Conservation (phyloP, 202 grass and related monocot species). For the Schoenoplectus tabernaemontani region DNA sequence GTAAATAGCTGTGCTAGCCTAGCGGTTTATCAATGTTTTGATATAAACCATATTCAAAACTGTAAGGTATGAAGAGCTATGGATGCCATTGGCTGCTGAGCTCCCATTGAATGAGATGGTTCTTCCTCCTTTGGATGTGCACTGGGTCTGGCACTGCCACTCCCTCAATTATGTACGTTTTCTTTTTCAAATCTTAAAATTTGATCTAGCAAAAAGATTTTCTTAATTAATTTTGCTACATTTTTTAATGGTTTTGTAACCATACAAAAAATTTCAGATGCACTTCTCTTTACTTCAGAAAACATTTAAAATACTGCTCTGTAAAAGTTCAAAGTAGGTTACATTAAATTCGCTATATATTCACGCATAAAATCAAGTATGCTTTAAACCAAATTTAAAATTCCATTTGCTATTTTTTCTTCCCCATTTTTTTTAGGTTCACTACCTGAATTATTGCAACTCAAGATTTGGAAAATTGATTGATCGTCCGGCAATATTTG, state of each 20-base stretch:
- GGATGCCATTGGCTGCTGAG: slow-evolving; percentile 58
- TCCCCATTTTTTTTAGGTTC: slow-evolving; percentile 34
- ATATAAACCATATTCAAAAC: neutral
- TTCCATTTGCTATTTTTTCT: neutral
- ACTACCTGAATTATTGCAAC: slow-evolving; percentile 48
- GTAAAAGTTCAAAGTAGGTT: neutral
- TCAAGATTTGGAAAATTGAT: slow-evolving; percentile 63
- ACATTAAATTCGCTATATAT: neutral
- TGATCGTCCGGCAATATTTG: slow-evolving; percentile 55
- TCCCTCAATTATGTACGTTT: slow-evolving; percentile 65
- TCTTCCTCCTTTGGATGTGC: slow-evolving; percentile 66
- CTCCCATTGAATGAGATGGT: slow-evolving; percentile 35
- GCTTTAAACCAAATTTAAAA: neutral
- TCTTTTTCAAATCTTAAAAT: neutral
- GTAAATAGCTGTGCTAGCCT: neutral
- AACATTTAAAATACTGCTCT: neutral
- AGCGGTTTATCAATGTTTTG: neutral
- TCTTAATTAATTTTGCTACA: neutral
- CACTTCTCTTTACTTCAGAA: neutral
- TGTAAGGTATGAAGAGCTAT: slow-evolving; percentile 67
- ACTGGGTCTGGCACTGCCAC: slow-evolving; percentile 81
- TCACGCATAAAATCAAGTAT: neutral
- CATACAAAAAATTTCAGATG: neutral
- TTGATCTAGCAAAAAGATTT: neutral
- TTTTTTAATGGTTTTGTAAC: neutral